These are phyloP conservation scores for Metarhizium brunneum DNA, from an alignment of 2,329 filamentous ascomycete genomes.

Conservation along the genomic window DNA sequence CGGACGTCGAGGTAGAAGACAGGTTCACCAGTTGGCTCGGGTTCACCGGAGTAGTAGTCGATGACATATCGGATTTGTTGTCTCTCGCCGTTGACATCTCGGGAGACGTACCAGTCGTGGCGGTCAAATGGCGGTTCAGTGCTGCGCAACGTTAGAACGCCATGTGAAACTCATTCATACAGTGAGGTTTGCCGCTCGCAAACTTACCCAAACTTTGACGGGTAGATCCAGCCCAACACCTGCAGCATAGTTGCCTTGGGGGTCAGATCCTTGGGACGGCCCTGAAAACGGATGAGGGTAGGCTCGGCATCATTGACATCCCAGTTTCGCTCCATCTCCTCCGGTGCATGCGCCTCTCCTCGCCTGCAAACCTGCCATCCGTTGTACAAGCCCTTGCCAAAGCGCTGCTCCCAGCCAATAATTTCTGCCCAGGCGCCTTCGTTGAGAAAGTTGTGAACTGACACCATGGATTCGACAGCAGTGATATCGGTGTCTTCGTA, in stretches of 20 bases:
- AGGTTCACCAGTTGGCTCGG: slow-evolving; percentile 77
- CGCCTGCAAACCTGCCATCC: slow-evolving; percentile 67
- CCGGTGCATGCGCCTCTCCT: slow-evolving; percentile 55
- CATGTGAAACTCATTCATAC: neutral
- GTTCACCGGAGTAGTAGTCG: slow-evolving; percentile 84
- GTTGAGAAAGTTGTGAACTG: slow-evolving; percentile 96
- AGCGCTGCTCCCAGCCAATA: slow-evolving; percentile 84
- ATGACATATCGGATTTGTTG: slow-evolving; percentile 90
- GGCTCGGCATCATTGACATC: slow-evolving; percentile 51
- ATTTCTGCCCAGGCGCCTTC: slow-evolving; percentile 97
- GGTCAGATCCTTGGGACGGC: slow-evolving; percentile 78
- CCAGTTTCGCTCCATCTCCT: slow-evolving; percentile 38
- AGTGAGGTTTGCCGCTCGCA: slow-evolving; percentile 1
- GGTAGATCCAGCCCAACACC: slow-evolving; percentile 69
- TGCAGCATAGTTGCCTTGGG: slow-evolving; percentile 84
- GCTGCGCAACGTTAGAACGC: slow-evolving; percentile 27
- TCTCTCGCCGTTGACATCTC: slow-evolving; percentile 55
- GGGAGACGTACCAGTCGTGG: slow-evolving; percentile 91
- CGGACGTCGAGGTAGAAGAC: slow-evolving; percentile 95
- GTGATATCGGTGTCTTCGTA: slow-evolving; percentile 91
- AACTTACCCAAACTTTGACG: slow-evolving; percentile 65
- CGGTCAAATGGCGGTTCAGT: slow-evolving; percentile 87
- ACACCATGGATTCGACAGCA: slow-evolving; percentile 93
- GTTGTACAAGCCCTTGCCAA: slow-evolving; percentile 59
- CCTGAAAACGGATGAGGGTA: slow-evolving; percentile 77